These are phyloP conservation scores for Theileria luwenshuni DNA, from an alignment of 169 alveolate species.

Conservation along the genomic window DNA sequence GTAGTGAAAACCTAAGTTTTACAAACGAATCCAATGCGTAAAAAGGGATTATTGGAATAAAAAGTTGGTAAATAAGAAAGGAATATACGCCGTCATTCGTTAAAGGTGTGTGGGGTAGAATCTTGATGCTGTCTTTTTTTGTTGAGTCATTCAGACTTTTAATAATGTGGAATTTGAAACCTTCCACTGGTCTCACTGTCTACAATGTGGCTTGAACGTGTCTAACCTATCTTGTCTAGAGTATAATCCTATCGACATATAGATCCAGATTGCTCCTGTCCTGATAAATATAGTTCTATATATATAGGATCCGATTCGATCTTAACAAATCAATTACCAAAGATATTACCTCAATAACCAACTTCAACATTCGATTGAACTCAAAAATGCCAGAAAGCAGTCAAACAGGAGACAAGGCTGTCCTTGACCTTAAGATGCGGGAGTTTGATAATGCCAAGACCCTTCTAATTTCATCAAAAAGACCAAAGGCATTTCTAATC, in stretches of 20 bases:
- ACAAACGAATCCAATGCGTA: no score
- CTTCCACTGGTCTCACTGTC: neutral
- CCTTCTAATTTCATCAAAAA: conserved; percentile 71
- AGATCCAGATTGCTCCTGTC: no score
- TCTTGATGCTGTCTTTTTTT: neutral
- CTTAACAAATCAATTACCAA: no score
- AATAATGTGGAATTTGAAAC: neutral
- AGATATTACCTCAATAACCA: no score
- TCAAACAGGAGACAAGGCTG: conserved; percentile 41
- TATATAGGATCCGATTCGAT: no score
- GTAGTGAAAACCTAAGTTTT: no score
- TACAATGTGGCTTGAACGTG: neutral
- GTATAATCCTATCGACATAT: no score
- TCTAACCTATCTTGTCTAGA: no score
- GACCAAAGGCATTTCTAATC: conserved; percentile 78
- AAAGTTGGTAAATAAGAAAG: neutral
- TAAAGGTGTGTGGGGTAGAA: neutral
- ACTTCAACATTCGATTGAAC: no score
- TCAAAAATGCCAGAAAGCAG: conserved; percentile 27
- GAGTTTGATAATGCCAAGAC: conserved; percentile 80
- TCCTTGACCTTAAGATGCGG: conserved; percentile 46
- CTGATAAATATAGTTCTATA: no score
- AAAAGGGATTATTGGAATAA: neutral
- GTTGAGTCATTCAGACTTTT: neutral
- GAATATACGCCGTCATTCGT: neutral